Evolutionary conservation across 495 filamentous ascomycete genomes (phyloP), one percentile per base, ranked within the genome.

Genomic region (Trypethelium eluteriae): DNA sequence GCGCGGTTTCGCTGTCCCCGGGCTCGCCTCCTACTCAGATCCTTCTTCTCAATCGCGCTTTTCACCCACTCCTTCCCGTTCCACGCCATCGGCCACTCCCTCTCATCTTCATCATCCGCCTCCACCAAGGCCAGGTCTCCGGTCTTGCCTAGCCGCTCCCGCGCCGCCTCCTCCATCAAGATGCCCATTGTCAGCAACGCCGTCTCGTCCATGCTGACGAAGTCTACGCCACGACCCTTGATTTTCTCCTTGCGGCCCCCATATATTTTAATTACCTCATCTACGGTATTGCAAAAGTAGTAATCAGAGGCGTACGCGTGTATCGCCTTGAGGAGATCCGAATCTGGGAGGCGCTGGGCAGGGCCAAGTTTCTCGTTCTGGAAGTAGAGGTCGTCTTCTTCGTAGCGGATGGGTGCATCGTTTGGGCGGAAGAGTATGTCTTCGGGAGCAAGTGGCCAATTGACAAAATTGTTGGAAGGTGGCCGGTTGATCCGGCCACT

Each of bases 101-200:
- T 38, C 66, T 59, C 39, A 62, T 56, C 49, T 25, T 66, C 64
- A 64, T 76, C 77, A 73, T 80, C 79, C 4, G 81, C 84, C 74
- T 94, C 91, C 2, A 87, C 83, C 50, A 95, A 86, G 0, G 86
- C 90, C 65, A 93, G 68, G 75, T 94, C 87, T 3, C 90, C 92
- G 1, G 81, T 88, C 39, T 82, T 79, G 1, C 89, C 91, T 12
- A 96, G 77, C 0, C 76, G 76, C 53, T 88, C 83, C 18, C 79
- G 80, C 3, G 82, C 78, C 64, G 87, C 81, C 73, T 96, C 92
- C 76, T 96, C 92, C 41, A 96, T 75, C 64, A 96, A 71, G 35
- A 96, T 85, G 0, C 91, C 92, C 75, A 95, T 78, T 0, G 89
- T 89, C 66, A 96, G 78, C 63, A 96, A 74, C 1, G 91, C 91